A percentile compares a stretch with the other conserved stretches of the same genome.
These are phyloP conservation scores for Lichtheimia hyalospora DNA, from an alignment of 371 early-diverging fungal genomes.

Conservation along the genomic window DNA sequence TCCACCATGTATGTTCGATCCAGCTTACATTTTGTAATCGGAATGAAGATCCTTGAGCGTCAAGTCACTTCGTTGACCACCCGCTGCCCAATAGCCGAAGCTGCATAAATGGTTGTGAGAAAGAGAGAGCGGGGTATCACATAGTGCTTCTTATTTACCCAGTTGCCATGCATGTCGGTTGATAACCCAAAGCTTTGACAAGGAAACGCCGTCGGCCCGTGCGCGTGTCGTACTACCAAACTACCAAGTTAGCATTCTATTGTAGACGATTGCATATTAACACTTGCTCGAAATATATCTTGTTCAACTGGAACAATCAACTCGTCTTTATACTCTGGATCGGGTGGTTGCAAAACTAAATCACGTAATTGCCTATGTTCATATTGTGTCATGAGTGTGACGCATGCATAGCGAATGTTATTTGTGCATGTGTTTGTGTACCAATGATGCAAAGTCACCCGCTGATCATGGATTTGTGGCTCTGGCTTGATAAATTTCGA, in stretches of 20 bases:
- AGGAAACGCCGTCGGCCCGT: slow-evolving; percentile 36
- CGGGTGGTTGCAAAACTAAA: slow-evolving; percentile 71
- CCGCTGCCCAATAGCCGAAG: slow-evolving; percentile 83
- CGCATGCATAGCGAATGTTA: background rate
- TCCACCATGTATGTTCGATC: no score
- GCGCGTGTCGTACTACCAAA: slow-evolving; percentile 59
- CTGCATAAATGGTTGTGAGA: slow-evolving; percentile 21
- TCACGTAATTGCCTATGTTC: slow-evolving; percentile 88
- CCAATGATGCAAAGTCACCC: slow-evolving; percentile 67
- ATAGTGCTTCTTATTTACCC: slow-evolving; percentile 39
- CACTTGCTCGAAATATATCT: slow-evolving; percentile 32
- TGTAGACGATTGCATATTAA: background rate
- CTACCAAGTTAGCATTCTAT: background rate
- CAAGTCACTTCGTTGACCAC: slow-evolving; percentile 88
- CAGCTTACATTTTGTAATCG: slow-evolving; percentile 58
- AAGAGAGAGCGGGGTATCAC: no score
- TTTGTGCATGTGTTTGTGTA: slow-evolving; percentile 17
- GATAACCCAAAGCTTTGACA: slow-evolving; percentile 68
- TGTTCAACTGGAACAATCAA: slow-evolving; percentile 39
- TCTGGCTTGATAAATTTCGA: slow-evolving; percentile 35
- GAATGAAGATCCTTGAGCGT: slow-evolving; percentile 73
- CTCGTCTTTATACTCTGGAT: slow-evolving; percentile 22
- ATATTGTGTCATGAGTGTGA: slow-evolving; percentile 1
- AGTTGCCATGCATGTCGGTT: slow-evolving; percentile 80
- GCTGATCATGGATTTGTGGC: slow-evolving; percentile 54